Conservation (phyloP, 148 eudicot genomes). For the Cornus kousa region DNA sequence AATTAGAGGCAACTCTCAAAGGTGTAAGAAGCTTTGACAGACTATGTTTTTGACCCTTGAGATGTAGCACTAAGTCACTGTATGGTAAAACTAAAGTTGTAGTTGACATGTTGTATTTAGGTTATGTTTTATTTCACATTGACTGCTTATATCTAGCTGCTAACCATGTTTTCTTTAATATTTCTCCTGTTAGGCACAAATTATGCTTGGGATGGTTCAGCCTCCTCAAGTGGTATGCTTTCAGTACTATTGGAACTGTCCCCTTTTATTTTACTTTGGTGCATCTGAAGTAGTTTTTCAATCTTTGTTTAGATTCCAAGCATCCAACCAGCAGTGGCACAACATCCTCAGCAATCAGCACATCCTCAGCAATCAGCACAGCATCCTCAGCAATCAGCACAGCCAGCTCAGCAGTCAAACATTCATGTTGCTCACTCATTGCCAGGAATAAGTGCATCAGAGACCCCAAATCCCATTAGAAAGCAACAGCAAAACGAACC, state of each 20-base stretch:
- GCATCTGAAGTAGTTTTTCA: constrained; percentile 1
- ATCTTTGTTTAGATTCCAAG: constrained; percentile 37
- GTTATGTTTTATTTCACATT: neutral
- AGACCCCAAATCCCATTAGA: constrained; percentile 36
- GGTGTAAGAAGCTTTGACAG: neutral
- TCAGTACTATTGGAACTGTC: neutral
- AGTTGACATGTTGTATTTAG: neutral
- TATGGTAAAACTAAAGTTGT: neutral
- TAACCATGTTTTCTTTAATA: neutral
- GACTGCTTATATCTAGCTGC: neutral
- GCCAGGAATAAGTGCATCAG: constrained; percentile 40
- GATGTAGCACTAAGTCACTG: neutral
- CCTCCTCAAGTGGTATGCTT: constrained; percentile 64
- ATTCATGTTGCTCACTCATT: constrained; percentile 38
- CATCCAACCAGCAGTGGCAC: constrained; percentile 48
- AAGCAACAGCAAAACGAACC: constrained; percentile 58
- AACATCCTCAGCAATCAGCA: constrained; percentile 44
- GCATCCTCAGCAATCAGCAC: constrained; percentile 39
- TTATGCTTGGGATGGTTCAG: constrained; percentile 97
- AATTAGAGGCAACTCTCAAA: neutral
- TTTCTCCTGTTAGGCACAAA: constrained; percentile 68
- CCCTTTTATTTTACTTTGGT: neutral
- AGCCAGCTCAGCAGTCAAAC: constrained; percentile 47
- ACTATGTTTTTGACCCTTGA: neutral
- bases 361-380: constrained; percentile 46